A percentile compares a stretch with the other conserved stretches of the same genome.
These are phyloP conservation scores for Calonectria pteridis DNA, from an alignment of 2,329 filamentous ascomycete species.

Conservation along the genomic window DNA sequence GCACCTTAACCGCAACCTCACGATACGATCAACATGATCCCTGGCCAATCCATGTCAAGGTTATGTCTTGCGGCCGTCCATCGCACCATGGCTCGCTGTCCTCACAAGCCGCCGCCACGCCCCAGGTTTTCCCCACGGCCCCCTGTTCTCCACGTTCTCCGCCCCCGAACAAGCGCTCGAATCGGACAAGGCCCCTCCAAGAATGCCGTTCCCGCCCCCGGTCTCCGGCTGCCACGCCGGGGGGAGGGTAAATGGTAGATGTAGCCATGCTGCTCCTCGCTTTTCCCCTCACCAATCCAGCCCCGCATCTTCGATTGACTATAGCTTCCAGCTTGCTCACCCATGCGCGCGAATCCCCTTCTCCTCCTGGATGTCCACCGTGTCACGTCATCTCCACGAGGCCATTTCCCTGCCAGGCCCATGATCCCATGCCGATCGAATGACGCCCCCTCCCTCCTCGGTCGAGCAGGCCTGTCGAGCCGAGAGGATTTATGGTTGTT, in stretches of 20 bases:
- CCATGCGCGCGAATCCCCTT: conserved; percentile 29
- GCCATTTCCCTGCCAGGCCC: not conserved
- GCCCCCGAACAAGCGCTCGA: conserved; percentile 25
- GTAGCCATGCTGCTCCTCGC: not conserved
- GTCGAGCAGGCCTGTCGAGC: not conserved
- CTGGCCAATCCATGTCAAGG: not conserved
- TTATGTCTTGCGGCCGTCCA: not conserved
- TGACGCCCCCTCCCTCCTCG: not conserved
- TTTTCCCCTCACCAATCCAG: not conserved
- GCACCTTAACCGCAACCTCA: not conserved
- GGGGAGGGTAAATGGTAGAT: not conserved
- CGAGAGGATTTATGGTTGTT: conserved; percentile 9
- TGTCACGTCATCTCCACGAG: not conserved
- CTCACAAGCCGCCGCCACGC: not conserved
- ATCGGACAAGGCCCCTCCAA: conserved; percentile 18
- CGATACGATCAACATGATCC: not conserved
- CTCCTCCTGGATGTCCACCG: not conserved
- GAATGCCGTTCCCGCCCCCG: conserved; percentile 15
- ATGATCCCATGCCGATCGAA: conserved; percentile 7
- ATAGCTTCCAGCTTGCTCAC: not conserved
- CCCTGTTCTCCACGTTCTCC: conserved; percentile 8
- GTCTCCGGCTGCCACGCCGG: conserved; percentile 5
- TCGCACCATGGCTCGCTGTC: conserved; percentile 2
- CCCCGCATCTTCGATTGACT: conserved; percentile 13
- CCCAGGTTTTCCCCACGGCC: not conserved